phyloP scores from a whole-genome alignment of 1,139 yeast genomes.

The Arxiozyma heterogenica region DNA sequence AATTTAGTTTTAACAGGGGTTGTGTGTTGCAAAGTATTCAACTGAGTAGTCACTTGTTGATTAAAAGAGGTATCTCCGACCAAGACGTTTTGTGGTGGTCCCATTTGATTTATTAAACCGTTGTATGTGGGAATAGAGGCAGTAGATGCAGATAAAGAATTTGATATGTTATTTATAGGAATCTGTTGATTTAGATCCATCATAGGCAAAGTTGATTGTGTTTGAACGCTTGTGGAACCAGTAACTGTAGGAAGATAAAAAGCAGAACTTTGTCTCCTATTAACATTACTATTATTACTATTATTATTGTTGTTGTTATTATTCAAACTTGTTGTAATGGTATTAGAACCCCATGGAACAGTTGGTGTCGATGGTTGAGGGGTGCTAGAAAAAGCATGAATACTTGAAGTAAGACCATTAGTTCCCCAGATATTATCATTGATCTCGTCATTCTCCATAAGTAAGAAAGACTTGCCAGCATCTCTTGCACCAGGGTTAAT shows the following conservation, averaged over 20 bases:
- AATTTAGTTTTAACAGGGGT: slow-evolving; percentile 6
- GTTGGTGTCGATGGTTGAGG: slow-evolving; percentile 31
- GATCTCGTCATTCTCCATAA: slow-evolving; percentile 44
- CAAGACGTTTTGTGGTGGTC: slow-evolving; percentile 10
- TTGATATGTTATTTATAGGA: slow-evolving; percentile 3
- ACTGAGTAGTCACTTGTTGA: neutral
- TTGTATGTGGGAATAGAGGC: slow-evolving; percentile 7
- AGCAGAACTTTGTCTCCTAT: slow-evolving; percentile 15
- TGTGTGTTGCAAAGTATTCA: neutral
- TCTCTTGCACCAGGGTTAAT: slow-evolving; percentile 21
- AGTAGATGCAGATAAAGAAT: slow-evolving; percentile 2
- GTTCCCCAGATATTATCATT: slow-evolving; percentile 40
- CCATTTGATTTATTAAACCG: slow-evolving; percentile 10
- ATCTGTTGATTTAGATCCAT: slow-evolving; percentile 2
- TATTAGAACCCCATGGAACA: slow-evolving; percentile 22
- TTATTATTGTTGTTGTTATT: neutral
- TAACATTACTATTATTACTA: neutral
- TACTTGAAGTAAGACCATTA: slow-evolving; percentile 28
- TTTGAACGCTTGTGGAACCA: neutral
- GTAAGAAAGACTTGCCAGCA: slow-evolving; percentile 46
- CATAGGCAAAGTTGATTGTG: neutral
- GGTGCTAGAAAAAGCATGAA: slow-evolving; percentile 20
- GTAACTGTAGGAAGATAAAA: slow-evolving; percentile 11
- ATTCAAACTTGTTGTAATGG: neutral
- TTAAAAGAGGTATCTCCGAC: slow-evolving; percentile 1